Percentiles rank a stretch among this genome's conserved stretches.
phyloP scores from a whole-genome alignment of 441 rosid species.

The Mallotus japonicus region DNA sequence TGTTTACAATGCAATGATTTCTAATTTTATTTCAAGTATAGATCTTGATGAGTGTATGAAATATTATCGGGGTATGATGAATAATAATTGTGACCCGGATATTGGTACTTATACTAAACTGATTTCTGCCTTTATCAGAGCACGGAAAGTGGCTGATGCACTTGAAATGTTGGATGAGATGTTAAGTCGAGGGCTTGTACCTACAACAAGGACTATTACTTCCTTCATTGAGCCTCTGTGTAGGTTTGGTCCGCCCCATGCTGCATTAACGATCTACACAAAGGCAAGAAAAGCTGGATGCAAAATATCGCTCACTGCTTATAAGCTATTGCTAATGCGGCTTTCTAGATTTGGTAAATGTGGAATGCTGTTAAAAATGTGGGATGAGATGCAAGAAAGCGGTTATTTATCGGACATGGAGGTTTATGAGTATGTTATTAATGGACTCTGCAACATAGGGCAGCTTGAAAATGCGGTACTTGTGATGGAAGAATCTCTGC shows the following conservation, averaged over 20 bases:
- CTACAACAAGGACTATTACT: slow-evolving; percentile 62
- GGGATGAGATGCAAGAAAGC: slow-evolving; percentile 84
- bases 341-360: slow-evolving; percentile 90
- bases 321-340: slow-evolving; percentile 73
- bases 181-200: slow-evolving; percentile 56
- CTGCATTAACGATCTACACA: slow-evolving; percentile 73
- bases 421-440: slow-evolving; percentile 74
- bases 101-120: slow-evolving; percentile 56
- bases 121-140: slow-evolving; percentile 68
- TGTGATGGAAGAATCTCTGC: slow-evolving; percentile 83
- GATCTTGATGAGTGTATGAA: slow-evolving; percentile 55
- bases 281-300: slow-evolving; percentile 75
- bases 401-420: slow-evolving; percentile 66
- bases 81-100: slow-evolving; percentile 51
- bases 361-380: slow-evolving; percentile 69
- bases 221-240: slow-evolving; percentile 68
- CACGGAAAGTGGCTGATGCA: slow-evolving; percentile 80
- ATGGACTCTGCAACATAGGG: slow-evolving; percentile 85
- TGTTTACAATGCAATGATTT: slow-evolving; percentile 77
- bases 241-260: slow-evolving; percentile 86
- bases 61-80: slow-evolving; percentile 52
- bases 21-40: slow-evolving; percentile 50
- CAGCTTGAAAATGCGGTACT: slow-evolving; percentile 86
- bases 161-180: slow-evolving; percentile 82
- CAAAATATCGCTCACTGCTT: slow-evolving; percentile 57